Evolutionary conservation across 208 protist species (phyloP), one percentile per base, ranked within the genome.

Genomic region (Acanthamoeba culbertsoni): DNA sequence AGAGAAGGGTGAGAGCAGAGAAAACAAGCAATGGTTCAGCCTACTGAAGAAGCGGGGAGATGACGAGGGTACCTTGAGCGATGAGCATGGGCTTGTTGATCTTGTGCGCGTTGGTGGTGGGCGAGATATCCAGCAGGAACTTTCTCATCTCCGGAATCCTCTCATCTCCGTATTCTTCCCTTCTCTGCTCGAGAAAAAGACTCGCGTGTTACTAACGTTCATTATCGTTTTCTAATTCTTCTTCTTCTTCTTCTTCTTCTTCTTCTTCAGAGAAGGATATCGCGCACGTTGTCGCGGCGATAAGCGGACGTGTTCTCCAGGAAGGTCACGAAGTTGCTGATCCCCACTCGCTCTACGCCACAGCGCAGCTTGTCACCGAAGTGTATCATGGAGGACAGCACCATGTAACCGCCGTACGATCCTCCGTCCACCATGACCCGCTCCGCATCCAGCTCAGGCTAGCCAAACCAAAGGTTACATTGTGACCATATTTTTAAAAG

Each of bases 61-160:
- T 55, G 59, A 68, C 59, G 37, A 35, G 8, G 33, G 28, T 23
- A 75, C 68, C 68, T 28, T 88, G 77, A 31, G 77, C 14, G 48
- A 88, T 88, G 77, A 88, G 77, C 77, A 88, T 88, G 16, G 77
- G 77, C 51, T 88, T 88, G 77, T 59, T 62, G 51, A 88, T 88
- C 12, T 62, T 23, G 33, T 88, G 77, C 1, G 77, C 77, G 42
- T 31, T 7, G 1, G 77, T 1, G 48, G 51, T 55, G 51, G 77
- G 77, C 14, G 77, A 88, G 0, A 88, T 88, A 6, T 7, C 48
- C 26, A 40, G 12, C 45, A 88, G 37, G 33, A 88, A 88, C 48
- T 57, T 18, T 16, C 77, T 31, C 77, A 88, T 88, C 51, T 88
- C 77, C 33, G 77, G 77, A 40, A 62, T 88, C 18, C 77, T 18